Evolutionary conservation across 2,329 filamentous ascomycete genomes (phyloP), one percentile per base, ranked within the genome.

Genomic region (Hortaea werneckii): DNA sequence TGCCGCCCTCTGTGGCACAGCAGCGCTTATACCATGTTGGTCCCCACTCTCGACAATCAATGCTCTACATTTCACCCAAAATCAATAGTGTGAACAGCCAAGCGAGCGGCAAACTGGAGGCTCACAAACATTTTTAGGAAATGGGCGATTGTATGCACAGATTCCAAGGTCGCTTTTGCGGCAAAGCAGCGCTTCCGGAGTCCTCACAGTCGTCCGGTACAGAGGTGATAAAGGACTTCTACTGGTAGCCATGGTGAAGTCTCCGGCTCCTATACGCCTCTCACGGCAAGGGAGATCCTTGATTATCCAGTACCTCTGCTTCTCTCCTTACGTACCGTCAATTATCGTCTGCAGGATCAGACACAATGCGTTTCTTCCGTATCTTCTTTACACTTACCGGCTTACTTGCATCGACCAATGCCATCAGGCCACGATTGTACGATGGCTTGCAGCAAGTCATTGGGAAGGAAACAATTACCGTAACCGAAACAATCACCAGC

Each of bases 1-100:
- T 49, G 47, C 44, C 50, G 50, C 50, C 40, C 12, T 41, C 5
- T 7, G 43, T 45, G 50, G 50, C 50, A 50, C 47, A 50, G 47
- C 47, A 52, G 50, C 50, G 50, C 46, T 43, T 49, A 44, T 29
- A 45, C n/a, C 29, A 42, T 37, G 38, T 39, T 29, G 26, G 28
- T 29, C 9, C 6, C 29, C 38, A 13, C 27, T 26, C 5, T 37
- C 20, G 29, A 27, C 29, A 29, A 6, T 42, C 30, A 40, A 41
- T 4, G 32, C 9, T 35, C 8, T 35, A 34, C 37, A 26, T 37
- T 35, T 41, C 29, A 30, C 8, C 37, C 10, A 32, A 27, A 20
- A 20, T 20, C 20, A 20, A 20, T 20, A 20, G 20, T 20, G 20
- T 20, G 20, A 20, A 20, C 20, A 20, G 20, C 20, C 20, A 20